A percentile compares a stretch with the other conserved stretches of the same genome.
Evolutionary conservation across 1,139 yeast species (phyloP).

Genomic region (Saccharomycopsis crataegensis): DNA sequence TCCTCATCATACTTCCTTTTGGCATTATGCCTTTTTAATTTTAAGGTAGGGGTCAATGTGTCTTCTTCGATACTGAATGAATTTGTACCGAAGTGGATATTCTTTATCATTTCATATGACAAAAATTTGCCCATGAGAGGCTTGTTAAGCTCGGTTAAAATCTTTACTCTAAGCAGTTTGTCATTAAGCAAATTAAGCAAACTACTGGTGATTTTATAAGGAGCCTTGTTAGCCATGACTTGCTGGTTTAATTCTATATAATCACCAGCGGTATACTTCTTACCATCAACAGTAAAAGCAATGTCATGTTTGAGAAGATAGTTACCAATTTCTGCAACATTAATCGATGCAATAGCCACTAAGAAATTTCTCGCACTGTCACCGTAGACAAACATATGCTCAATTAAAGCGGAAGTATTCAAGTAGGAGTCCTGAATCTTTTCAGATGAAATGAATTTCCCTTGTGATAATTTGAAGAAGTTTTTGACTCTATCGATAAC

Average conservation of each 20-base stretch:
- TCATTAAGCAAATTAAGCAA: not conserved
- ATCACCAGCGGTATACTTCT: not conserved
- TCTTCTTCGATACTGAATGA: slow-evolving; percentile 45
- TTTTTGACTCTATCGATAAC: slow-evolving; percentile 74
- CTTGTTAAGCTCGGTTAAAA: not conserved
- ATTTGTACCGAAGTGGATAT: slow-evolving; percentile 39
- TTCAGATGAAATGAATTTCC: slow-evolving; percentile 77
- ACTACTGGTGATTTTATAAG: not conserved
- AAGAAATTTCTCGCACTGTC: slow-evolving; percentile 51
- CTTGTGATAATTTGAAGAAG: slow-evolving; percentile 75
- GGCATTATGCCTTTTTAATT: slow-evolving; percentile 46
- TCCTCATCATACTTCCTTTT: slow-evolving; percentile 32
- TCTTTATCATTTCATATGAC: slow-evolving; percentile 50
- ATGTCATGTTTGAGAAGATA: slow-evolving; percentile 36
- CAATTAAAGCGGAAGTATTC: slow-evolving; percentile 41
- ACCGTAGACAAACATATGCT: slow-evolving; percentile 62
- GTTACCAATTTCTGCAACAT: slow-evolving; percentile 27
- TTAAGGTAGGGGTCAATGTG: slow-evolving; percentile 49
- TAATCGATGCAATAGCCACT: slow-evolving; percentile 61
- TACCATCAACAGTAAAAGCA: slow-evolving; percentile 31
- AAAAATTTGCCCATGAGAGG: slow-evolving; percentile 30
- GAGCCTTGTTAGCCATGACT: not conserved
- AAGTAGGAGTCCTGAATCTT: slow-evolving; percentile 61
- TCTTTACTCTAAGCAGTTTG: not conserved
- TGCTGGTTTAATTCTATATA: not conserved